Evolutionary conservation across 202 grass and related monocot genomes (phyloP).

Genomic region (Saccharum hybrid): DNA sequence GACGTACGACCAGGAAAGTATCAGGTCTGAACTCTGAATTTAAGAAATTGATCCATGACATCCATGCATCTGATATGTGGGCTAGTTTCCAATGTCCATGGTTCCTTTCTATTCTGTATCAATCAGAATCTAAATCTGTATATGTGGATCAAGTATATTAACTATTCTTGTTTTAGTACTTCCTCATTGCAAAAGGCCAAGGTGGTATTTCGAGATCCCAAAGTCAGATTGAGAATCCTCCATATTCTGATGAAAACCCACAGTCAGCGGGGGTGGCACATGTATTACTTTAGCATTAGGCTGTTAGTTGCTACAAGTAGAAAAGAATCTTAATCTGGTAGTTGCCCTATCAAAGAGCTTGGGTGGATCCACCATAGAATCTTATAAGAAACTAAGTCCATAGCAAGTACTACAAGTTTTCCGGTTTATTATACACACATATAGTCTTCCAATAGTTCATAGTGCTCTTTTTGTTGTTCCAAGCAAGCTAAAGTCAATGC

Average conservation of each 20-base stretch:
- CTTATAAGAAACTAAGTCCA: background rate
- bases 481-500: slow-evolving; percentile 39
- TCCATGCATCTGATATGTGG: background rate
- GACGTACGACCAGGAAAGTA: slow-evolving; percentile 4
- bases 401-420: background rate
- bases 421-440: background rate
- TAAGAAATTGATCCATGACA: background rate
- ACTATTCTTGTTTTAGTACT: slow-evolving; percentile 6
- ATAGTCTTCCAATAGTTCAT: background rate
- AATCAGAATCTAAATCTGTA: slow-evolving; percentile 18
- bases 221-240: slow-evolving; percentile 44
- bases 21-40: background rate
- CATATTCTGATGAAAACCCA: background rate
- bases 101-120: background rate
- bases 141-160: background rate
- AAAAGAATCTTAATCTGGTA: background rate
- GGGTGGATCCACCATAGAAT: background rate
- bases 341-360: slow-evolving; percentile 16
- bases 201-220: slow-evolving; percentile 32
- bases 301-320: background rate
- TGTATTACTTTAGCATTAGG: background rate
- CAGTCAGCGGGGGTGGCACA: slow-evolving; percentile 4
- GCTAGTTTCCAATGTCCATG: background rate
- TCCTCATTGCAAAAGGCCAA: slow-evolving; percentile 1
- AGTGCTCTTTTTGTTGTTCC: slow-evolving; percentile 8